Evolutionary conservation across 805 yeast genomes (phyloP), one percentile per base, ranked within the genome.

Genomic region (Candida berthetii): DNA sequence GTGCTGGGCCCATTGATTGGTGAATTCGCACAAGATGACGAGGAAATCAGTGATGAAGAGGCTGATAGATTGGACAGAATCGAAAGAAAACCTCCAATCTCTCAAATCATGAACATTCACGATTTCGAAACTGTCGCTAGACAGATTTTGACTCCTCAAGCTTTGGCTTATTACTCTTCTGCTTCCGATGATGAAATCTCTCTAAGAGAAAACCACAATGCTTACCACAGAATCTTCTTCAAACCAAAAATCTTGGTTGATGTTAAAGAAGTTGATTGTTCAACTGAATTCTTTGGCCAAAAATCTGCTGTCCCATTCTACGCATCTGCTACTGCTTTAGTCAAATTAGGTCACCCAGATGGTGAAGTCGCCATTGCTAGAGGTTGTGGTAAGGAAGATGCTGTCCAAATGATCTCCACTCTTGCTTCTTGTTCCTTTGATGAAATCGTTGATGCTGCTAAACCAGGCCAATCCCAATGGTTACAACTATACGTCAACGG

Each of bases 171-270:
- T 62, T 91, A 89, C 59, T 83, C 95, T 4, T 78, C 89, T 29
- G 98, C 91, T 9, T 75, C 96, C 15, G 97, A 91, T 62, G 98
- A 91, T 61, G 98, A 91, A 65, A 77, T 91, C 50, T 76, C 96
- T 2, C 59, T 85, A 55, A 75, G 98, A 51, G 96, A 90, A 56
- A 91, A 91, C 65, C 97, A 89, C 60, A 73, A 80, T 40, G 95
- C 96, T 3, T 91, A 78, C 65, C 96, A 87, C 56, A 69, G 96
- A 25, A 77, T 90, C 40, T 89, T 85, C 66, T 91, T 91, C 71
- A 80, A 84, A 49, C 98, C 98, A 13, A 71, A 78, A 42, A 72
- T 91, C 14, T 67, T 90, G 42, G 87, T 89, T 14, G 88, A 91
- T 62, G 97, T 91, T 14, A 62, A 73, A n/a, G 61, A 74, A 25